Conservation (phyloP, 192 early-diverging fungal genomes). For the Pilaira anomala region DNA sequence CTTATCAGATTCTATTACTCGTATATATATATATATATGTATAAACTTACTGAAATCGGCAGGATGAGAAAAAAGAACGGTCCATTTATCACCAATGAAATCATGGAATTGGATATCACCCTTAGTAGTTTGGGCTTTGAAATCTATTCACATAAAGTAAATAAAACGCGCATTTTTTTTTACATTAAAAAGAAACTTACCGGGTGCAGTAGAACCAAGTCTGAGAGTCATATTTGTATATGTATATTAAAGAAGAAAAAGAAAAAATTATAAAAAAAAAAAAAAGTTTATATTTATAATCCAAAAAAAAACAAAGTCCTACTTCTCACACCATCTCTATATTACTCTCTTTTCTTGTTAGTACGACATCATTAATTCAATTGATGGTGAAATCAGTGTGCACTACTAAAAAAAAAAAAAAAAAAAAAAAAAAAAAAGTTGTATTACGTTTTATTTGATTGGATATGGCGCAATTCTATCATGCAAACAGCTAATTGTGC, state of each 20-base stretch:
- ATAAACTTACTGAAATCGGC: slow-evolving; percentile 81
- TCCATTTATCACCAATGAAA: slow-evolving; percentile 84
- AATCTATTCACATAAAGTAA: slow-evolving; percentile 64
- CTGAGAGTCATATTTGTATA: slow-evolving; percentile 41
- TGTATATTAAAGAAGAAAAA: not conserved
- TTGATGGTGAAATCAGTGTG: not conserved
- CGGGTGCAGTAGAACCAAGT: slow-evolving; percentile 58
- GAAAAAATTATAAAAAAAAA: too few relatives aligned
- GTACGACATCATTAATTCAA: too few relatives aligned
- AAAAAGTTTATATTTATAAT: too few relatives aligned
- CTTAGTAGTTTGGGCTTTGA: slow-evolving; percentile 81
- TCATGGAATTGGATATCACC: slow-evolving; percentile 92
- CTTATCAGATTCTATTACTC: not conserved
- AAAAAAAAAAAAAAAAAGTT: not conserved
- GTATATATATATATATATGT: not conserved
- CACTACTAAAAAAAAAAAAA: too few relatives aligned
- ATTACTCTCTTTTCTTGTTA: not conserved
- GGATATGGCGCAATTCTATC: slow-evolving; percentile 13
- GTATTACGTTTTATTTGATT: slow-evolving; percentile 6
- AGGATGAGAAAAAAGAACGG: slow-evolving; percentile 97
- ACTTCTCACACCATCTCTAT: too few relatives aligned
- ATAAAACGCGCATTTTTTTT: not conserved
- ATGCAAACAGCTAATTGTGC: slow-evolving; percentile 12
- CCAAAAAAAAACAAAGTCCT: too few relatives aligned
- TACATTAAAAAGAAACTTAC: slow-evolving; percentile 16